Evolutionary conservation across 1,139 yeast species (phyloP), one percentile per base, ranked within the genome.

Genomic region (Blastobotrys aristatus): DNA sequence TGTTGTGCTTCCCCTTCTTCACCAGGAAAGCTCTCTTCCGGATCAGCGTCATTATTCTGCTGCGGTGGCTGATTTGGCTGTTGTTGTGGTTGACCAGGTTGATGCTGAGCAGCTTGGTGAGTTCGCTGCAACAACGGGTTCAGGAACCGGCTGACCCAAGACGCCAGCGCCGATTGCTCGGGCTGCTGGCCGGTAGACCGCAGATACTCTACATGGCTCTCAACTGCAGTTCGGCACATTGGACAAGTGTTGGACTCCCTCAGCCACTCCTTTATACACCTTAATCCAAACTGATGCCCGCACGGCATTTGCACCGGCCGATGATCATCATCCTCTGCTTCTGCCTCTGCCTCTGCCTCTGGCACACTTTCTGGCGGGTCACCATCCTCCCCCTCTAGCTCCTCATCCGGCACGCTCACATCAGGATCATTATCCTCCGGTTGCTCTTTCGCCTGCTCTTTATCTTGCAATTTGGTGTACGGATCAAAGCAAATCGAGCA

Each of bases 241-340:
- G 97, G 97, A 63, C 97, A 88, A 1, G 87, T 78, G 30, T 78
- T 72, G 50, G 83, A 79, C 41, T 73, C 70, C 51, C 74, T 73
- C 46, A 88, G 75, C 97, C 97, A 88, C 55, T 82, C 84, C 52
- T 71, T 74, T 35, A 86, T 68, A 67, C 97, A 88, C 24, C 75
- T 75, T 53, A 78, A 74, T 3, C 96, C 95, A 68, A 87, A 86
- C 0, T 78, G 60, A 61, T 86, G 96, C 8, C 80, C 80, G 65
- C 97, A 90, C 0, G 96, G 94, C 76, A 90, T 72, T 53, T 75
- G 70, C 1, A 84, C 70, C 0, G 96, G 83, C 7, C 73, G 63
- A 64, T 89, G 96, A 26, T 53, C 57, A 10, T 40, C 40, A n/a
- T 17, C 40, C 21, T 22, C 27, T 29, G 17, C 10, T 17, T 34